Percentiles rank a stretch among this genome's conserved stretches.
Evolutionary conservation across 129 eudicot species (phyloP).

Genomic region (Glebionis coronaria): DNA sequence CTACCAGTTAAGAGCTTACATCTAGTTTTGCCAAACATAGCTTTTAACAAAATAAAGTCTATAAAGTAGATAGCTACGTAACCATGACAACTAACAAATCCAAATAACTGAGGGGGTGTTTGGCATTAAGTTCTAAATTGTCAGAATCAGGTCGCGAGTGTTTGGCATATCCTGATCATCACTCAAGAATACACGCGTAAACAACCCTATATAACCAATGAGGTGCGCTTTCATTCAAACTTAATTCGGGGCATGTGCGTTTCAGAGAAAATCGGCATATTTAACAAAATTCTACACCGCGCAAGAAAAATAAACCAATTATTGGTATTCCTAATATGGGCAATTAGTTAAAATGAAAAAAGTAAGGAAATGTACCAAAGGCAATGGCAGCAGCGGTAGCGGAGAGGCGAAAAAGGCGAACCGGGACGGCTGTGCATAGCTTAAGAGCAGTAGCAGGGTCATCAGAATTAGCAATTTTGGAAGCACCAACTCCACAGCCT

Average conservation of each 20-base stretch:
- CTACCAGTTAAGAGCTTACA: too few species aligned
- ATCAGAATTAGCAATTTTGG: constrained; percentile 63
- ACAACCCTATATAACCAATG: too few species aligned
- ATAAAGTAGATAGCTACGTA: not conserved
- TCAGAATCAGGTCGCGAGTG: too few species aligned
- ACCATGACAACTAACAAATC: not conserved
- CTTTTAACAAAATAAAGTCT: not conserved
- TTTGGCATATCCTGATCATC: too few species aligned
- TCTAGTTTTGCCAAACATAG: too few species aligned
- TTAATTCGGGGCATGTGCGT: too few species aligned
- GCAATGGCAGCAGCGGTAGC: constrained; percentile 70
- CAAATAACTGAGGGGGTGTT: too few species aligned
- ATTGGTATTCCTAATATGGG: too few species aligned
- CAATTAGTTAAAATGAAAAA: not conserved
- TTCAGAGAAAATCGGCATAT: too few species aligned
- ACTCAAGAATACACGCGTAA: too few species aligned
- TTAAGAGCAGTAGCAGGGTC: constrained; percentile 74
- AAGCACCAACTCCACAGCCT: constrained; percentile 64
- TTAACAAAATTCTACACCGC: not conserved
- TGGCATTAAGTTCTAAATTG: too few species aligned
- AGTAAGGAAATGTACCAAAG: constrained; percentile 47
- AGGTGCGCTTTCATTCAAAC: too few species aligned
- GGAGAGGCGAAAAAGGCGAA: constrained; percentile 78
- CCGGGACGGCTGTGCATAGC: constrained; percentile 78
- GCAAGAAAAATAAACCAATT: not conserved